A percentile compares a stretch with the other conserved stretches of the same genome.
Evolutionary conservation across 495 filamentous ascomycete species (phyloP).

Genomic region (Xylaria grammica): DNA sequence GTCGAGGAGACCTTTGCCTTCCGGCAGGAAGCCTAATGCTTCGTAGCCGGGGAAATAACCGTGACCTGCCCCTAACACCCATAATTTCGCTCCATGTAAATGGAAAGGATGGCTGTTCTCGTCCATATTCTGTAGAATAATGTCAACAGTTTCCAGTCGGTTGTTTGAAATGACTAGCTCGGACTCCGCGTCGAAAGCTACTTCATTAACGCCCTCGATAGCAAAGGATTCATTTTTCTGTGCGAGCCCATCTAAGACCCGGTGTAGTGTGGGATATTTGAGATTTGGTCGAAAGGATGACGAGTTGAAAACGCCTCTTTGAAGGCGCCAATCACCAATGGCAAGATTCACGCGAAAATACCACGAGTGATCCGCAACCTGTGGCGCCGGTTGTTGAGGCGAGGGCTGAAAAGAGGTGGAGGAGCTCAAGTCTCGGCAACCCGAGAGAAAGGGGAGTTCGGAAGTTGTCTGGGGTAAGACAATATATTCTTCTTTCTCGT

Average conservation of each 20-base stretch:
- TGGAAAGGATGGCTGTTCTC: constrained; percentile 69
- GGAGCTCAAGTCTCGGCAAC: constrained; percentile 53
- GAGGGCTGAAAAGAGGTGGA: constrained; percentile 43
- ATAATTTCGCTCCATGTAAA: constrained; percentile 68
- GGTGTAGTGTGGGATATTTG: constrained; percentile 47
- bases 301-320: constrained; percentile 60
- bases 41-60: constrained; percentile 56
- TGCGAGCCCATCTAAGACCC: constrained; percentile 53
- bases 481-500: constrained; percentile 23
- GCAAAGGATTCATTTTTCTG: constrained; percentile 54
- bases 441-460: constrained; percentile 39
- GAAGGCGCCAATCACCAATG: constrained; percentile 59
- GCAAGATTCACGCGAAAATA: constrained; percentile 58
- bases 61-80: constrained; percentile 58
- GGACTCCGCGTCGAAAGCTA: constrained; percentile 53
- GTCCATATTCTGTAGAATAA: constrained; percentile 71
- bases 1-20: constrained; percentile 32
- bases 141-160: constrained; percentile 57
- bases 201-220: constrained; percentile 54
- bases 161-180: constrained; percentile 50
- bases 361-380: constrained; percentile 49
- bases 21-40: constrained; percentile 27
- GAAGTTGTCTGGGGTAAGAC: constrained; percentile 43
- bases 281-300: constrained; percentile 58
- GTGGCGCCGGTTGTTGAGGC: constrained; percentile 44